Evolutionary conservation across 495 filamentous ascomycete genomes (phyloP), one percentile per base, ranked within the genome.

Genomic region (Aspergillus saccharolyticus): DNA sequence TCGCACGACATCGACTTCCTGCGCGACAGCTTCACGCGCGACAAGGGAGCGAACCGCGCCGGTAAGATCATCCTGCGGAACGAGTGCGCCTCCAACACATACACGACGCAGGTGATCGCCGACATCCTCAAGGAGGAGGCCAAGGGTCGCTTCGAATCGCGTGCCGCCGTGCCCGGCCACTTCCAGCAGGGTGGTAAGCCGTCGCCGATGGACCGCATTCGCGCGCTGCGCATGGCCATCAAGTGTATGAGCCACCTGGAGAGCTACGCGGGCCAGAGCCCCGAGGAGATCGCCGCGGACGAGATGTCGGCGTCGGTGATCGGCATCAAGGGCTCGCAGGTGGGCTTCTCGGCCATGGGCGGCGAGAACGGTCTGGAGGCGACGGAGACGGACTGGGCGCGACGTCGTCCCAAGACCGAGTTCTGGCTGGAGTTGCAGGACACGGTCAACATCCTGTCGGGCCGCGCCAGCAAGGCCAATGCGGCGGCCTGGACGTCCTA

Each of bases 151-250:
- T 99, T 97, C 61, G 95, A 99, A 67, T 88, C 89, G n/a, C 85
- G 92, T 50, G 87, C 90, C 64, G 91, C 90, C 42, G 90, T 97
- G 42, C 95, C 95, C 0, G 95, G 95, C 19, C 94, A 98, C 72
- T 94, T 97, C 63, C 94, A 97, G 70, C 92, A 98, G 73, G 94
- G 94, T 64, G 91, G 91, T 42, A 90, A 88, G 20, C 95, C 95
- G 0, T 92, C 89, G 1, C 85, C 92, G 5, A 97, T 97, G 93
- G 95, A 99, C 71, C 86, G 95, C 55, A 90, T 92, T 48, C 86
- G 95, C 55, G 94, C 95, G 2, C 85, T 96, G 10, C 83, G 95
- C 48, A 84, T 99, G 64, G 90, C 92, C 16, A 92, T 97, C 66
- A 89, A 88, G 68, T 93, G 89, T 66, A 85, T 97, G 61, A 84